These are phyloP conservation scores for Clarireedia sp. DNA, from an alignment of 2,329 filamentous ascomycete species.

Conservation along the genomic window DNA sequence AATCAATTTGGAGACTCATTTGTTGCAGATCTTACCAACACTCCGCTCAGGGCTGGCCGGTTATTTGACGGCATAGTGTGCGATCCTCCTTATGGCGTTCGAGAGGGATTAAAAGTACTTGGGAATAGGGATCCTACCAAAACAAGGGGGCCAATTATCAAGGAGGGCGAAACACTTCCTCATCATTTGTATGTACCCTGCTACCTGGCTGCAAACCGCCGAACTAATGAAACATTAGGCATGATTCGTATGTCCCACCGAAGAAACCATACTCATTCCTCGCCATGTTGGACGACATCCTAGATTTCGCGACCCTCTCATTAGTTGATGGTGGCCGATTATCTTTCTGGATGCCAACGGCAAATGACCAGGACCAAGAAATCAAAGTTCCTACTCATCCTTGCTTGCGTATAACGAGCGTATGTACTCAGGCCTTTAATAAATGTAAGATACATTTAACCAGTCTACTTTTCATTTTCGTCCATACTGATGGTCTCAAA, in stretches of 20 bases:
- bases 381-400: slow-evolving; percentile 71
- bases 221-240: slow-evolving; percentile 31
- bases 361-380: slow-evolving; percentile 69
- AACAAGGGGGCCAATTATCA: slow-evolving; percentile 48
- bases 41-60: slow-evolving; percentile 53
- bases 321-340: slow-evolving; percentile 73
- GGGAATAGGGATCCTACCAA: slow-evolving; percentile 64
- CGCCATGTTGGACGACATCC: slow-evolving; percentile 82
- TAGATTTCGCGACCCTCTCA: slow-evolving; percentile 69
- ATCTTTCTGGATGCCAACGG: slow-evolving; percentile 96
- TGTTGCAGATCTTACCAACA: slow-evolving; percentile 80
- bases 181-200: slow-evolving; percentile 53
- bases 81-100: slow-evolving; percentile 91
- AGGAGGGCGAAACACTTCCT: slow-evolving; percentile 51
- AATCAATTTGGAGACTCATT: slow-evolving; percentile 68
- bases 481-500: slow-evolving; percentile 28
- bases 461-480: neutral
- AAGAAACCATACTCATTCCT: slow-evolving; percentile 90
- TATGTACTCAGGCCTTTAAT: slow-evolving; percentile 82
- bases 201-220: neutral
- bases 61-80: slow-evolving; percentile 87
- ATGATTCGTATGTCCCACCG: slow-evolving; percentile 68
- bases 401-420: slow-evolving; percentile 60
- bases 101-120: slow-evolving; percentile 83
- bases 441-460: slow-evolving; percentile 54